Evolutionary conservation across 208 protist genomes (phyloP).

Genomic region (Wallacemonas rigidus): DNA sequence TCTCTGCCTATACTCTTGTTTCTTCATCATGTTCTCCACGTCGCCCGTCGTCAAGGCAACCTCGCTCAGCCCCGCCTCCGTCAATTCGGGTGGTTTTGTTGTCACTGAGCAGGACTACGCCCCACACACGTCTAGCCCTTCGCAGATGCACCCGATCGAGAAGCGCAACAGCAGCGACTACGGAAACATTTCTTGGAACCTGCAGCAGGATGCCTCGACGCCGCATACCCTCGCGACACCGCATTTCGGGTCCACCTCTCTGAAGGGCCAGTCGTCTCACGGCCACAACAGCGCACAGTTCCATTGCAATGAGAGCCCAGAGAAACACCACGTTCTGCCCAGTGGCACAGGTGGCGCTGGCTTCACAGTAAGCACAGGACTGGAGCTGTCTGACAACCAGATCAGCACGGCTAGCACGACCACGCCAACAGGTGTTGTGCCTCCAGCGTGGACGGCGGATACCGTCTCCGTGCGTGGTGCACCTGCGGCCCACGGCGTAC

Average conservation of each 20-base stretch:
- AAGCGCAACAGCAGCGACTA: conserved; percentile 9
- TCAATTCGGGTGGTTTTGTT: conserved; percentile 1
- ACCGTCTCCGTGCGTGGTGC: too few relatives aligned
- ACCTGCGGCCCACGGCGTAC: too few relatives aligned
- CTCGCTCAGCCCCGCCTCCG: background rate
- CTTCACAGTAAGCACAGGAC: conserved; percentile 1
- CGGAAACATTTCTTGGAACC: conserved; percentile 1
- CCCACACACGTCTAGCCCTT: background rate
- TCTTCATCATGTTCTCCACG: conserved; percentile 6
- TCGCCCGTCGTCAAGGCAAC: background rate
- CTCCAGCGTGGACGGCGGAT: too few relatives aligned
- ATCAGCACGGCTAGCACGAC: background rate
- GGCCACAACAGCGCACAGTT: background rate
- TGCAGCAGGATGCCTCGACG: background rate
- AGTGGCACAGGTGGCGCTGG: background rate
- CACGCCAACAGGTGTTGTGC: too few relatives aligned
- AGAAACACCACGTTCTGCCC: background rate
- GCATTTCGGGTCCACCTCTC: conserved; percentile 1
- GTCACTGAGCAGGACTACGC: conserved; percentile 12
- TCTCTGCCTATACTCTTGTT: background rate
- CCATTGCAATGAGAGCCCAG: background rate
- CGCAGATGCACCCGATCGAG: background rate
- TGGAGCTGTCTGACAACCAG: background rate
- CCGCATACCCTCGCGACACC: background rate
- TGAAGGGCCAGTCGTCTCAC: background rate